phyloP scores from a whole-genome alignment of 139 green algal species.

The Chlamydomonas eustigma region DNA sequence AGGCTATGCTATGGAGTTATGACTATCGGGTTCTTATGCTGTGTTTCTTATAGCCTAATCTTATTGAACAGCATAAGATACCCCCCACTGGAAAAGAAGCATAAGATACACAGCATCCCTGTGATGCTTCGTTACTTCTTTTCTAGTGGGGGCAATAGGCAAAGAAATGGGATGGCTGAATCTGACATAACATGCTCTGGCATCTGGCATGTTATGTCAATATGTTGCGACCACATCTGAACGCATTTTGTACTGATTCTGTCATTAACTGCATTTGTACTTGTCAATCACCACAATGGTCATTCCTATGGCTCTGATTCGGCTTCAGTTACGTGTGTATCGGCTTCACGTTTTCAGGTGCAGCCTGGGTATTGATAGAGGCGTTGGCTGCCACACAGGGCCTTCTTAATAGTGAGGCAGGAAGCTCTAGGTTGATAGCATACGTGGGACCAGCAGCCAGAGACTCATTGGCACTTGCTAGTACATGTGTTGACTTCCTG shows the following conservation, averaged over 20 bases:
- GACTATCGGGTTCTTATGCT: too few relatives aligned
- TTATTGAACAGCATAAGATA: too few relatives aligned
- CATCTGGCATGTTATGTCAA: background rate
- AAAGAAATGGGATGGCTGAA: too few relatives aligned
- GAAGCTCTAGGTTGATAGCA: background rate
- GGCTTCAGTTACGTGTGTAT: background rate
- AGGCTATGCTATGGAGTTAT: too few relatives aligned
- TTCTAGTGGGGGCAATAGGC: too few relatives aligned
- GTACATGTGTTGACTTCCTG: conserved; percentile 17
- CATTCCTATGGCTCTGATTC: too few relatives aligned
- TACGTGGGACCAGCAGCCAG: conserved; percentile 1
- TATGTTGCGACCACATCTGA: background rate
- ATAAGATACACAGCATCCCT: too few relatives aligned
- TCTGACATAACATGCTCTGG: too few relatives aligned
- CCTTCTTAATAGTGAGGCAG: background rate
- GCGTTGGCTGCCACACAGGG: background rate
- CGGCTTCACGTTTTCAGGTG: background rate
- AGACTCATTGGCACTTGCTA: conserved; percentile 19
- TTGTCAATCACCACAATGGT: background rate
- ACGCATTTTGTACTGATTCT: background rate
- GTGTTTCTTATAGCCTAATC: too few relatives aligned
- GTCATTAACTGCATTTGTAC: background rate
- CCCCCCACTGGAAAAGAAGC: too few relatives aligned
- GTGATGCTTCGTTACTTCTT: too few relatives aligned
- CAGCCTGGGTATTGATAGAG: conserved; percentile 8